Evolutionary conservation across 768 basidiomycete genomes (phyloP).

Genomic region (Panus rudis): DNA sequence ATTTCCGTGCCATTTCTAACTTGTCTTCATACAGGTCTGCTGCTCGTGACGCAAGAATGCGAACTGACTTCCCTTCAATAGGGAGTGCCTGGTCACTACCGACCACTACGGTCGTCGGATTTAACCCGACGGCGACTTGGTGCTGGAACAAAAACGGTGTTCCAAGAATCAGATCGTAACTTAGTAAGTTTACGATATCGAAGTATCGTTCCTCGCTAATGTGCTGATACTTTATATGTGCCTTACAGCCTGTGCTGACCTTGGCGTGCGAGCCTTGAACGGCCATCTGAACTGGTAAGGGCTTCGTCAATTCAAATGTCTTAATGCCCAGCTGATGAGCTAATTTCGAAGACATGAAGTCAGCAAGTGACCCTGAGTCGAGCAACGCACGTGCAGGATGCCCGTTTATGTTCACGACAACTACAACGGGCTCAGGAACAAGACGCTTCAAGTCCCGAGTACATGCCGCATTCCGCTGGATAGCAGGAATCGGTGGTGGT

Average conservation of each 20-base stretch:
- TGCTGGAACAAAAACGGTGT: slow-evolving; percentile 27
- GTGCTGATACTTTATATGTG: slow-evolving; percentile 26
- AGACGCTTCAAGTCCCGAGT: slow-evolving; percentile 10
- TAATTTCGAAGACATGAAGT: slow-evolving; percentile 33
- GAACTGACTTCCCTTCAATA: slow-evolving; percentile 9
- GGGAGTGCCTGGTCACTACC: slow-evolving; percentile 9
- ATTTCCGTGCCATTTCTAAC: slow-evolving; percentile 6
- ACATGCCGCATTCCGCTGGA: slow-evolving; percentile 12
- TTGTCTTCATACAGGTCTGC: slow-evolving; percentile 10
- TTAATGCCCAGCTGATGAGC: slow-evolving; percentile 30
- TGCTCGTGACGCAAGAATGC: slow-evolving; percentile 11
- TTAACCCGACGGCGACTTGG: slow-evolving; percentile 14
- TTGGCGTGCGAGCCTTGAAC: slow-evolving; percentile 34
- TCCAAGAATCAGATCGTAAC: slow-evolving; percentile 25
- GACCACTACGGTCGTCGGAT: slow-evolving; percentile 13
- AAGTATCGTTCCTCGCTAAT: slow-evolving; percentile 23
- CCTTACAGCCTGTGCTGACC: slow-evolving; percentile 24
- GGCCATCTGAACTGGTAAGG: slow-evolving; percentile 31
- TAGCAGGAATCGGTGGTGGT: slow-evolving; percentile 1
- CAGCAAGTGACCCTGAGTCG: slow-evolving; percentile 33
- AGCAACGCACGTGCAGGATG: slow-evolving; percentile 27
- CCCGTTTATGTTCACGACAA: slow-evolving; percentile 27
- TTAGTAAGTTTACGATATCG: slow-evolving; percentile 21
- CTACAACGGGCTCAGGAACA: slow-evolving; percentile 27
- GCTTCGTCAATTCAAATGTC: slow-evolving; percentile 20